These are phyloP conservation scores for Cryptococcus sp. DNA, from an alignment of 1,284 basidiomycete species.

Conservation along the genomic window DNA sequence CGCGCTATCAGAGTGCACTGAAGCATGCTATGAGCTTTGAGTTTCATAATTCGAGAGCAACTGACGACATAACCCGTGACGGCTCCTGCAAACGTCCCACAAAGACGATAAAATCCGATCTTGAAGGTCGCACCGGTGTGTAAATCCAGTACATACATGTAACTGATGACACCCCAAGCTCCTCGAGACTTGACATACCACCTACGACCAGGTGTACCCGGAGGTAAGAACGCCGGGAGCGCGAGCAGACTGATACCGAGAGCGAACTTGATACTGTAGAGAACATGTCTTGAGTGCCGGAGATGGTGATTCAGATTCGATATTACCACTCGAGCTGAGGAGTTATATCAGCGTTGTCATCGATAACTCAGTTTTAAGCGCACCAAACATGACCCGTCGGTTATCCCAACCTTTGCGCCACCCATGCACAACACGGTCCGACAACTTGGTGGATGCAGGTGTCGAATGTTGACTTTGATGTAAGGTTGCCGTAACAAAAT, in stretches of 20 bases:
- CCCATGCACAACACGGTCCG: neutral
- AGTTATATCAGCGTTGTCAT: neutral
- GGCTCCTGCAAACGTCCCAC: conserved; percentile 50
- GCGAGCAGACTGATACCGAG: conserved; percentile 47
- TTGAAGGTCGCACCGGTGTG: conserved; percentile 50
- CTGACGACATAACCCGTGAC: conserved; percentile 45
- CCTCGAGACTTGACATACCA: conserved; percentile 47
- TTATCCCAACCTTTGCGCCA: conserved; percentile 40
- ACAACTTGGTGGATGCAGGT: neutral
- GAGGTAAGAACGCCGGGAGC: conserved; percentile 46
- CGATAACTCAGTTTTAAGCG: conserved; percentile 1
- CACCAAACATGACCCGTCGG: conserved; percentile 21
- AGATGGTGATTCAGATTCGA: conserved; percentile 31
- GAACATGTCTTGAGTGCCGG: conserved; percentile 48
- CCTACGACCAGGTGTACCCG: conserved; percentile 24
- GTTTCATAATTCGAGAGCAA: neutral
- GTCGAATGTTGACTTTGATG: conserved; percentile 4
- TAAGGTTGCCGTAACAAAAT: conserved; percentile 22
- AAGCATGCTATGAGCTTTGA: neutral
- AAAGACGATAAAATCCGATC: conserved; percentile 46
- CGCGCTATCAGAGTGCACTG: conserved; percentile 44
- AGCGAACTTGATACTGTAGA: conserved; percentile 48
- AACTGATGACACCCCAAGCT: conserved; percentile 48
- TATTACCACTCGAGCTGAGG: conserved; percentile 27
- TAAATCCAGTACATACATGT: conserved; percentile 51